phyloP scores from a whole-genome alignment of 2,329 filamentous ascomycete species.

The Torrubiellomyces zombiae region DNA sequence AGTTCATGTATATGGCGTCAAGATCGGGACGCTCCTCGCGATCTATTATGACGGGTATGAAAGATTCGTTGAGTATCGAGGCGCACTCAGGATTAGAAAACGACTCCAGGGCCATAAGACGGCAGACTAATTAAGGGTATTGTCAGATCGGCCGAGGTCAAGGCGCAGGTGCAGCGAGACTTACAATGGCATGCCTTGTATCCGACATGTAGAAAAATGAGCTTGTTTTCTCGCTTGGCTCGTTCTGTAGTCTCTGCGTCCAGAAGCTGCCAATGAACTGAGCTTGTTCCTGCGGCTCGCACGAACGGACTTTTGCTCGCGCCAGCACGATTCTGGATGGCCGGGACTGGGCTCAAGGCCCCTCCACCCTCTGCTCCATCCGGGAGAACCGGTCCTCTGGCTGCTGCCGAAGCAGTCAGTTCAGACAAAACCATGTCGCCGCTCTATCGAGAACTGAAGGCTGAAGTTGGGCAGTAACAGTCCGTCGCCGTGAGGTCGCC shows the following conservation, averaged over 20 bases:
- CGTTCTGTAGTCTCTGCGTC: conserved; percentile 58
- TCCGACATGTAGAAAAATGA: conserved; percentile 87
- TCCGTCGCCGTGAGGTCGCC: too few relatives aligned
- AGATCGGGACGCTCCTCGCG: conserved; percentile 87
- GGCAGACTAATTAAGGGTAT: conserved; percentile 41
- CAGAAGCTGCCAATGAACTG: conserved; percentile 85
- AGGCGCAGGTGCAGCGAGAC: conserved; percentile 15
- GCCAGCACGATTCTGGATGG: conserved; percentile 19
- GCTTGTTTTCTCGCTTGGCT: conserved; percentile 66
- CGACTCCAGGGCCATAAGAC: conserved; percentile 84
- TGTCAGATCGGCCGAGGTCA: neutral
- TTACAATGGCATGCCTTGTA: conserved; percentile 91
- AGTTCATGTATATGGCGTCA: conserved; percentile 96
- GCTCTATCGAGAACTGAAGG: too few relatives aligned
- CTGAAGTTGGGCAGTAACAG: too few relatives aligned
- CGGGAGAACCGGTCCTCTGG: conserved; percentile 13
- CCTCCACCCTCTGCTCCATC: conserved; percentile 7
- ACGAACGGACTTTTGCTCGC: conserved; percentile 38
- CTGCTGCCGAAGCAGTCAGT: conserved; percentile 18
- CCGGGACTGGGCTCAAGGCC: conserved; percentile 6
- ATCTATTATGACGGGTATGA: conserved; percentile 85
- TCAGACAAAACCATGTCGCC: conserved; percentile 21
- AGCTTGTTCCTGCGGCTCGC: conserved; percentile 59
- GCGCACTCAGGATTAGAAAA: conserved; percentile 76
- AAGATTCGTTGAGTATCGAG: conserved; percentile 64